These are phyloP conservation scores for Teunomyces atbi DNA, from an alignment of 805 yeast species.

Conservation along the genomic window DNA sequence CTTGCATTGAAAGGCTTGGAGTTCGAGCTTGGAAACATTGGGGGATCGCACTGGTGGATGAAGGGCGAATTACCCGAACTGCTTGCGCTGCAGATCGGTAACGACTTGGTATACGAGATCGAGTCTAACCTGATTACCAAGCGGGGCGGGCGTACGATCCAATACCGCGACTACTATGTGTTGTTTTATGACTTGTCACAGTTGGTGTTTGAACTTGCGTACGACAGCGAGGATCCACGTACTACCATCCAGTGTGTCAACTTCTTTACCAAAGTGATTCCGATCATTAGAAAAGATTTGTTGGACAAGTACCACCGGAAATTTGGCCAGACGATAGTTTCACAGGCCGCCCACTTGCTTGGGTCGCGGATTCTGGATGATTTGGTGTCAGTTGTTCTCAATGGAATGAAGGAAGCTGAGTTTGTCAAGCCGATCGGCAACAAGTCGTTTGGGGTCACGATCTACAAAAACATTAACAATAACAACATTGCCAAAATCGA, in stretches of 20 bases:
- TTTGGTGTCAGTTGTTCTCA: conserved; percentile 23
- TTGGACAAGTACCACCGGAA: conserved; percentile 49
- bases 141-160: conserved; percentile 51
- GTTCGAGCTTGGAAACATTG: conserved; percentile 28
- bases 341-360: conserved; percentile 28
- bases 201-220: conserved; percentile 56
- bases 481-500: conserved; percentile 48
- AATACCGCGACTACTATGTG: conserved; percentile 65
- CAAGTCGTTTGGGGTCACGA: conserved; percentile 70
- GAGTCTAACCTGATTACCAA: conserved; percentile 57
- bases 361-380: conserved; percentile 34
- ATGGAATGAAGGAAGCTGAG: conserved; percentile 12
- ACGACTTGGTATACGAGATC: conserved; percentile 59
- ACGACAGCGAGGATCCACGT: conserved; percentile 53
- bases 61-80: conserved; percentile 55
- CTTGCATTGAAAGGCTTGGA: conserved; percentile 22
- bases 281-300: conserved; percentile 44
- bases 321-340: conserved; percentile 51
- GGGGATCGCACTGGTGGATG: conserved; percentile 65
- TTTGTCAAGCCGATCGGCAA: conserved; percentile 59
- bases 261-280: conserved; percentile 37
- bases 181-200: conserved; percentile 73
- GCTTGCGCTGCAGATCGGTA: conserved; percentile 39
- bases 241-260: conserved; percentile 40
- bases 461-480: conserved; percentile 51